A percentile compares a stretch with the other conserved stretches of the same genome.
Conservation (phyloP, 2,329 filamentous ascomycete genomes). For the Sarocladiaceae sp. region DNA sequence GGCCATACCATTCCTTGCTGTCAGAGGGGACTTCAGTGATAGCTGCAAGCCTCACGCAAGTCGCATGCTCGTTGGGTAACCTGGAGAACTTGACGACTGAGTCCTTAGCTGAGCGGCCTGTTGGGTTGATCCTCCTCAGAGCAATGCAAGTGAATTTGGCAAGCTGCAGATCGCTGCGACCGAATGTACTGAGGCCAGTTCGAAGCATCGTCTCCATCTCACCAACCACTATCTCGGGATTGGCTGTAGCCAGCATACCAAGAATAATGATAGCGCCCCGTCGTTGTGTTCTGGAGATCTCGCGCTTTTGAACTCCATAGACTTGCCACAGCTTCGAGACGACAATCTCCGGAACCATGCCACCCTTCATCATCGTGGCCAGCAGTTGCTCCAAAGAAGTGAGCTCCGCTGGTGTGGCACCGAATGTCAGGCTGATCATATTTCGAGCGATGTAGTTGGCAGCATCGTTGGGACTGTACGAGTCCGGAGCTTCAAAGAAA, state of each 20-base stretch:
- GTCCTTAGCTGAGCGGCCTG: slow-evolving; percentile 71
- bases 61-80: slow-evolving; percentile 85
- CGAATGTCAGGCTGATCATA: slow-evolving; percentile 98
- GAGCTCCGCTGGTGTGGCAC: slow-evolving; percentile 86
- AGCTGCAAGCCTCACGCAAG: slow-evolving; percentile 71
- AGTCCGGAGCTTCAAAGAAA: slow-evolving; percentile 91
- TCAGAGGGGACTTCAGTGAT: slow-evolving; percentile 82
- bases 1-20: slow-evolving; percentile 92
- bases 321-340: slow-evolving; percentile 95
- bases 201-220: slow-evolving; percentile 93
- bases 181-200: slow-evolving; percentile 77
- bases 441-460: slow-evolving; percentile 95
- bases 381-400: slow-evolving; percentile 93
- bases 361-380: slow-evolving; percentile 95
- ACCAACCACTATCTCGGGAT: slow-evolving; percentile 84
- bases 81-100: slow-evolving; percentile 64
- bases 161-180: slow-evolving; percentile 75
- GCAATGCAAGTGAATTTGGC: slow-evolving; percentile 96
- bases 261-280: slow-evolving; percentile 92
- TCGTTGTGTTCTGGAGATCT: slow-evolving; percentile 86
- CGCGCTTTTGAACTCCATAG: slow-evolving; percentile 86
- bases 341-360: slow-evolving; percentile 77
- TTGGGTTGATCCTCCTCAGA: slow-evolving; percentile 81
- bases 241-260: slow-evolving; percentile 91
- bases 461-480: slow-evolving; percentile 80